Percentiles rank a stretch among this genome's conserved stretches.
Evolutionary conservation across 2,329 filamentous ascomycete genomes (phyloP).

Genomic region (Fusarium sp.): DNA sequence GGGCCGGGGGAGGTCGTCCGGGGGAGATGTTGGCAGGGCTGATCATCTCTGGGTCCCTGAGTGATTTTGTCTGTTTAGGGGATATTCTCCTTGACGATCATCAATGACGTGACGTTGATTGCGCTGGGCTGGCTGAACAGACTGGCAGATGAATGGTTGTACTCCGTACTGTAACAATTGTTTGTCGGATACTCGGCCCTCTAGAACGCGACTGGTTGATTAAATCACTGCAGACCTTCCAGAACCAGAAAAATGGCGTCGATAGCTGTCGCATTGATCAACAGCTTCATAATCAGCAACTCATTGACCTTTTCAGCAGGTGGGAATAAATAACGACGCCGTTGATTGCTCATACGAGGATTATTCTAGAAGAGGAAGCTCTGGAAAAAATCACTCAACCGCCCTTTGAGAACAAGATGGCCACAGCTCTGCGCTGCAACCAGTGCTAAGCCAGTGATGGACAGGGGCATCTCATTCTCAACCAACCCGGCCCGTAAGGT

Average conservation of each 20-base stretch:
- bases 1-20: background rate
- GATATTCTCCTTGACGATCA: background rate
- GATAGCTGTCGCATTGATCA: background rate
- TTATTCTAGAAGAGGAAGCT: constrained; percentile 5
- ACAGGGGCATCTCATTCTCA: background rate
- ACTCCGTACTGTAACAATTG: rapidly evolving
- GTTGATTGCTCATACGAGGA: background rate
- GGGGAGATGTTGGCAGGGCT: background rate
- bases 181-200: background rate
- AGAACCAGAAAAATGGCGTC: background rate
- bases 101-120: background rate
- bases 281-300: background rate
- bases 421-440: background rate
- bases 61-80: background rate
- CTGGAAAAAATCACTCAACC: background rate
- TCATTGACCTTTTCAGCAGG: background rate
- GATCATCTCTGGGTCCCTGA: background rate
- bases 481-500: background rate
- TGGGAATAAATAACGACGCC: background rate
- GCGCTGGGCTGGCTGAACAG: background rate
- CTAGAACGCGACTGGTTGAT: background rate
- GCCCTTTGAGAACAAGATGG: background rate
- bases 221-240: background rate
- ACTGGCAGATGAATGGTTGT: rapidly evolving
- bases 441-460: background rate